phyloP scores from a whole-genome alignment of 1,284 basidiomycete genomes.

The Macrocystidia cucumis region DNA sequence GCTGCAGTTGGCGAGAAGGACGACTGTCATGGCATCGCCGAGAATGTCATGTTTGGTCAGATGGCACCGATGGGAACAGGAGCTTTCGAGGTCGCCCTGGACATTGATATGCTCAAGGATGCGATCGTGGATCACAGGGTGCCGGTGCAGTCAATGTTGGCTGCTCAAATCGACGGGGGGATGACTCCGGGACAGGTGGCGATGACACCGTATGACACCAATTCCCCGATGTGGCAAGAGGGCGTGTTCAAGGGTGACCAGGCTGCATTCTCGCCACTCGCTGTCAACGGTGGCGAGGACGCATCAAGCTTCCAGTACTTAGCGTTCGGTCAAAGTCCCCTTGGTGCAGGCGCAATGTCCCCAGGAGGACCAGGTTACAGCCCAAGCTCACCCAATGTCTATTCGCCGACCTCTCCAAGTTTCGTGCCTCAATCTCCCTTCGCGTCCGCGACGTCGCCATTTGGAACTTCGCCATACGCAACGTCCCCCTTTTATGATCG shows the following conservation, averaged over 20 bases:
- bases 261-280: slow-evolving; percentile 92
- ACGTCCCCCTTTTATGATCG: slow-evolving; percentile 79
- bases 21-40: slow-evolving; percentile 96
- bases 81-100: slow-evolving; percentile 92
- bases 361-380: slow-evolving; percentile 75
- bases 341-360: slow-evolving; percentile 73
- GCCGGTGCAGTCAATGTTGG: slow-evolving; percentile 82
- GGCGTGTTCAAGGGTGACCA: slow-evolving; percentile 73
- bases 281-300: slow-evolving; percentile 82
- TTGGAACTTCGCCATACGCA: slow-evolving; percentile 70
- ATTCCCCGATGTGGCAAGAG: slow-evolving; percentile 77
- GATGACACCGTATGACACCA: slow-evolving; percentile 94
- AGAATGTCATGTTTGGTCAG: slow-evolving; percentile 98
- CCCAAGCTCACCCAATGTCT: slow-evolving; percentile 76
- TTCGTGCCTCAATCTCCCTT: slow-evolving; percentile 85
- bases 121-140: slow-evolving; percentile 96
- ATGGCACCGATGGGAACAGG: slow-evolving; percentile 98
- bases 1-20: slow-evolving; percentile 97
- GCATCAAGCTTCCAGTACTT: slow-evolving; percentile 65
- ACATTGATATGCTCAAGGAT: slow-evolving; percentile 98
- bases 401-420: slow-evolving; percentile 80
- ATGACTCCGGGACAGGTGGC: slow-evolving; percentile 88
- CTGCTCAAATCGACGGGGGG: slow-evolving; percentile 74
- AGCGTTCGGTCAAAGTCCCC: slow-evolving; percentile 78
- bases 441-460: slow-evolving; percentile 74